Evolutionary conservation across 2,329 filamentous ascomycete species (phyloP), one percentile per base, ranked within the genome.

Genomic region (Microascus cirrosus): DNA sequence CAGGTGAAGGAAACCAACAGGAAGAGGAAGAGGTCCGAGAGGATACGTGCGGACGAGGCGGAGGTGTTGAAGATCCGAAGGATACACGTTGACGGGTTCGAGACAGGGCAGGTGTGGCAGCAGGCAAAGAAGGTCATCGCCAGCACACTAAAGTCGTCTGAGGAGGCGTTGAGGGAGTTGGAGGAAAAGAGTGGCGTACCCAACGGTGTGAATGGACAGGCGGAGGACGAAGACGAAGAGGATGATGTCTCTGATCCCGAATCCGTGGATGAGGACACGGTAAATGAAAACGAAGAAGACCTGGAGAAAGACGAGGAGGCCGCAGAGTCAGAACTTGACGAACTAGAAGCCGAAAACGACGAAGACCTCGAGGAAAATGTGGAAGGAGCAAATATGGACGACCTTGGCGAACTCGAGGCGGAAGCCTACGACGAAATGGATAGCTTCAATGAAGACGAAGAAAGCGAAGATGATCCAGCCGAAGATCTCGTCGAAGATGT

Each of bases 101-200:
- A 88, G 65, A 86, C 89, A 12, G 83, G 86, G 22, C 93, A 97
- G 71, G 85, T 99, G 51, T 99, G 93, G 89, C 90, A 96, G 71
- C 94, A 99, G 74, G 88, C 90, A 10, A 86, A 85, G 66, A 84
- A 89, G 65, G 90, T 97, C 22, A 85, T 97, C 59, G 80, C 71
- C 13, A 77, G 78, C 53, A 72, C 80, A 12, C 64, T 83, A 53
- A 70, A 73, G 50, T 77, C 81, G 62, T 77, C 79, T 0, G 71
- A 76, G 54, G 69, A 72, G 6, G 66, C 73, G 3, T 66, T 84
- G 18, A 69, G 73, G 55, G 78, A 79, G 62, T 66, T 84, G 35
- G 74, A 80, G 64, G 75, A 76, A 60, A 67, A 64, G 22, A 67
- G 87, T 61, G 82, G 84, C 53, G 62, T 63, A n/a, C 64, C 65